Evolutionary conservation across 306 rosid genomes (phyloP).

Genomic region (Citrullus mucosospermus): DNA sequence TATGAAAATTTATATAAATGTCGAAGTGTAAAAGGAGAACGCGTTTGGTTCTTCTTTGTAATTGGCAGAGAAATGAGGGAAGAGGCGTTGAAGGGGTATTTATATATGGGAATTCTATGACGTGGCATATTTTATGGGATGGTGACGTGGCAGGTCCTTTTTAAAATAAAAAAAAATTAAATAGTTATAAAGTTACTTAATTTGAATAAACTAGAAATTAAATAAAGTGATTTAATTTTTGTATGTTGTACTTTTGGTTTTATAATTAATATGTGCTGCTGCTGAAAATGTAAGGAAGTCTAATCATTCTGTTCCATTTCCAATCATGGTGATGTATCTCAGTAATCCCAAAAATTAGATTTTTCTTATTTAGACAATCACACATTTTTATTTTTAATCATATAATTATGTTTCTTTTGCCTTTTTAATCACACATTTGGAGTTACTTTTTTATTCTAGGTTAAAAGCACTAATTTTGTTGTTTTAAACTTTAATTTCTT

Average conservation of each 20-base stretch:
- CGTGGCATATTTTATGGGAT: neutral
- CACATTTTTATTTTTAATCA: neutral
- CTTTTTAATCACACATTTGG: neutral
- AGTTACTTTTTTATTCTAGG: neutral
- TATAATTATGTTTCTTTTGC: neutral
- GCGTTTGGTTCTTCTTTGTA: neutral
- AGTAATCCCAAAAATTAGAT: neutral
- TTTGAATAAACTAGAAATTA: neutral
- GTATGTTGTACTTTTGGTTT: neutral
- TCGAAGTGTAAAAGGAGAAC: neutral
- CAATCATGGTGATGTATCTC: neutral
- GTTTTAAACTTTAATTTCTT: too few species aligned
- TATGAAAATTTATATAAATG: too few species aligned
- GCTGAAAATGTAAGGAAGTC: neutral
- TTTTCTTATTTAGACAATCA: neutral
- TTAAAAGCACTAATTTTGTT: neutral
- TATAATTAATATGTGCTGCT: neutral
- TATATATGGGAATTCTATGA: neutral
- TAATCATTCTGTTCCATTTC: neutral
- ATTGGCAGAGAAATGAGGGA: conserved; percentile 6
- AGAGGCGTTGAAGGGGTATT: neutral
- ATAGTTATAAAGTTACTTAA: neutral
- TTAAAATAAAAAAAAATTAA: too few species aligned
- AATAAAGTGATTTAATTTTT: neutral
- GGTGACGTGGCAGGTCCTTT: neutral